Conservation (phyloP, 768 basidiomycete species). For the Amanita molliuscula region DNA sequence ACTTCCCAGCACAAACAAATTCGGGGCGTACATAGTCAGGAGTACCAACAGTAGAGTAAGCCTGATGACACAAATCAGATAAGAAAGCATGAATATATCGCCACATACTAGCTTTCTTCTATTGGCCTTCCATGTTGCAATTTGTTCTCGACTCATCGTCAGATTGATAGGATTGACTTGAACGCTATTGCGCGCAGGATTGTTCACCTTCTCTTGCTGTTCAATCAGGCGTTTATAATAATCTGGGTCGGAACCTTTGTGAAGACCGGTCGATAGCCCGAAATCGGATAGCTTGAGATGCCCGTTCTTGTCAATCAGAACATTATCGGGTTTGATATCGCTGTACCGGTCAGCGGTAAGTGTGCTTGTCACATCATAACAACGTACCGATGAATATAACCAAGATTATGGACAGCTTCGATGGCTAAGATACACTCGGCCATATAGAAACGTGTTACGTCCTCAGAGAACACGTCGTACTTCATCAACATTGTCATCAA, state of each 20-base stretch:
- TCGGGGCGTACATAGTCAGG: constrained; percentile 43
- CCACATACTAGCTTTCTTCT: constrained; percentile 76
- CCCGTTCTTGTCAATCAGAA: constrained; percentile 93
- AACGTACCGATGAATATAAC: constrained; percentile 92
- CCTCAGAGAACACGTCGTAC: constrained; percentile 97
- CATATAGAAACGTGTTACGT: constrained; percentile 98
- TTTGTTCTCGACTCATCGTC: constrained; percentile 94
- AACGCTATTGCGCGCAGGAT: constrained; percentile 81
- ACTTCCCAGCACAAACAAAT: neutral
- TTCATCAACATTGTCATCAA: constrained; percentile 99
- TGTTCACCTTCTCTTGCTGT: constrained; percentile 59
- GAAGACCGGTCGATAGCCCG: constrained; percentile 93
- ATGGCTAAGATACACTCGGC: constrained; percentile 97
- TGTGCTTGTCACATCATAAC: neutral
- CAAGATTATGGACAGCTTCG: constrained; percentile 96
- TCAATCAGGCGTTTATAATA: constrained; percentile 74
- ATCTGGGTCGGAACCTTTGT: constrained; percentile 90
- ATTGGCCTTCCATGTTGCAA: constrained; percentile 99
- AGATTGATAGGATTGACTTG: constrained; percentile 97
- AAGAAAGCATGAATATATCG: neutral
- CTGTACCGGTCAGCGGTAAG: constrained; percentile 28
- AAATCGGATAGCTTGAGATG: constrained; percentile 98
- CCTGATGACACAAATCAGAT: constrained; percentile 32
- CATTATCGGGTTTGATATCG: constrained; percentile 99
- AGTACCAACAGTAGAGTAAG: constrained; percentile 83